Evolutionary conservation across 306 rosid genomes (phyloP), one percentile per base, ranked within the genome.

Genomic region (Vicia sativa): DNA sequence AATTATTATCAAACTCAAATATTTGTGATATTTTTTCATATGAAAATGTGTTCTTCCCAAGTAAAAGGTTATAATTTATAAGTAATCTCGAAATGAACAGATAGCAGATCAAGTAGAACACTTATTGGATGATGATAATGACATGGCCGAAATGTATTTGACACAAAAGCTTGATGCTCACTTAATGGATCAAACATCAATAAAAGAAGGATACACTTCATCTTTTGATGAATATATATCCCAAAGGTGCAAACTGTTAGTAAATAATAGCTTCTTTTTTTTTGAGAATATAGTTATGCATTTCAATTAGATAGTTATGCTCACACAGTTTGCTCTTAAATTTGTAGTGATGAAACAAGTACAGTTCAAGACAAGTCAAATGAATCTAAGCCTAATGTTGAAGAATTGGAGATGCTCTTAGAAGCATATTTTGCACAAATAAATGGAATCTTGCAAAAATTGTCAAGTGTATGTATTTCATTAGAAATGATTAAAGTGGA

Each of bases 121-220:
- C 75, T 80, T 92, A 71, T 68, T 92, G 44, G 95, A 89, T 65
- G 89, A 92, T 44, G 92, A 89, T 54, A 84, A 84, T 8, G 92
- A 92, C 75, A 92, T 92, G 92, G 95, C 89, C 28, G 89, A 92
- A 81, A 92, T 92, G 96, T 89, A 86, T 77, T 68, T 92, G 77
- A 87, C 91, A 3, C 82, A 84, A 49, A 89, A 92, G 83, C 77
- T 81, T 25, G 70, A 70, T 16, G 73, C 74, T 57, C 65, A 84
- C 11, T 79, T 77, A 28, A 11, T 60, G 53, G 68, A 77, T 9
- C 84, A 77, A 48, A 16, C 73, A 65, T 34, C 80, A 29, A 8
- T 6, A 11, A 60, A 25, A 73, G 69, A 77, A 59, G 72, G 21
- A 0, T 6, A 31, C 55, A 67, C 68, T 62, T 65, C 73, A 12